Base-by-base conservation (phyloP, 1,139 yeast genomes). In the Geotrichum phurueaensis region DNA sequence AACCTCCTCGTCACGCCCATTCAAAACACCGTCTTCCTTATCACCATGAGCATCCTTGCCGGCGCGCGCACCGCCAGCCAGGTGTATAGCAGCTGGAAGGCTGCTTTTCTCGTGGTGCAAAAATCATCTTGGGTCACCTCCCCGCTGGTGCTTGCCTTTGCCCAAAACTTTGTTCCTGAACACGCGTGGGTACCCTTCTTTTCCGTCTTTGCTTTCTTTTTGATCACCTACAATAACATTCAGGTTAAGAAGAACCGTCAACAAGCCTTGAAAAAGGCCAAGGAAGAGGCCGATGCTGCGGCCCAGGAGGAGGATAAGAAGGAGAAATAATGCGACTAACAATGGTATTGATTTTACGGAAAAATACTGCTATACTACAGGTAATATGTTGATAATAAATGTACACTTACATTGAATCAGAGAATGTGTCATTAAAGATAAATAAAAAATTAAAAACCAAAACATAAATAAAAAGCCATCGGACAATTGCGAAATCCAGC, bases 181-280 rank as follows among this genome's bases (percentile, higher is more conserved):
- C 85, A 86, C 65, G 80, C 87, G 55, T 90, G 97, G 97, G 90
- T 89, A 9, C 89, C 89, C 1, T 88, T 88, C 75, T 89, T 89
- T 76, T 85, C 85, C 64, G 70, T 86, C 63, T 85, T 89, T 51
- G 88, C 85, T 68, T 89, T 89, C 69, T 71, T 87, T 49, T 76
- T 90, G 65, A 91, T 94, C 20, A 89, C 96, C 3, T 82, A 83
- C 67, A 94, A 89, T 73, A 90, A 90, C 73, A 82, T 86, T 54
- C 77, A 81, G 68, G 77, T 87, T 69, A 86, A 87, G 76, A 70
- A 75, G 67, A 76, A 75, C 60, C 76, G 73, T 62, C 69, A 70
- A 59, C 65, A 64, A 43, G 65, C 64, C 15, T 63, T 62, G 48
- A 66, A 68, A 62, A 70, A 71, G 63, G 67, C 66, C 50, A 67